Evolutionary conservation across 2,329 filamentous ascomycete species (phyloP).

Genomic region (Leptodontidium sp.): DNA sequence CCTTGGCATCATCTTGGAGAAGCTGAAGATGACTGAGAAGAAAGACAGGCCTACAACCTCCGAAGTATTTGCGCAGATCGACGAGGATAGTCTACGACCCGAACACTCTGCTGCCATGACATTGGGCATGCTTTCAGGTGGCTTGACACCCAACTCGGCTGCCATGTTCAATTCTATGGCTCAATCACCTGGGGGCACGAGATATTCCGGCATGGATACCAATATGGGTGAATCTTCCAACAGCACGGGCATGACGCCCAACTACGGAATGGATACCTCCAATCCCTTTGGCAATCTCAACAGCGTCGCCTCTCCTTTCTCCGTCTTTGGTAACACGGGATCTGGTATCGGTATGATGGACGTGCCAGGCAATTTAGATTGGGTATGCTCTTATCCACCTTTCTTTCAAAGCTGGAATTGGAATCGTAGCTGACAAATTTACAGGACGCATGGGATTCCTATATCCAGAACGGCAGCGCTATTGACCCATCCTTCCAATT

Average conservation of each 20-base stretch:
- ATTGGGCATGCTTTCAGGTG: constrained; percentile 71
- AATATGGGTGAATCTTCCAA: constrained; percentile 44
- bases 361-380: constrained; percentile 65
- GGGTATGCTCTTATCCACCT: constrained; percentile 57
- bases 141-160: constrained; percentile 58
- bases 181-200: constrained; percentile 44
- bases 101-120: constrained; percentile 75
- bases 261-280: constrained; percentile 42
- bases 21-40: constrained; percentile 65
- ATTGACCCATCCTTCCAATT: constrained; percentile 45
- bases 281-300: constrained; percentile 42
- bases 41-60: constrained; percentile 33
- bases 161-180: constrained; percentile 48
- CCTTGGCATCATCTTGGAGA: constrained; percentile 84
- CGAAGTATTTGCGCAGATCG: constrained; percentile 43
- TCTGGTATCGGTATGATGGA: constrained; percentile 58
- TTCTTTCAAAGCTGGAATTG: not conserved
- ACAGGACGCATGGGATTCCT: constrained; percentile 74
- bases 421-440: constrained; percentile 37
- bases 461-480: constrained; percentile 65
- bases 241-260: constrained; percentile 54
- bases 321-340: constrained; percentile 56
- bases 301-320: constrained; percentile 54
- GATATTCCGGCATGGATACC: constrained; percentile 43
- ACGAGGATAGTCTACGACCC: constrained; percentile 63